Base-by-base conservation (phyloP, 176 grass and related monocot species). In the Stipa capillata region DNA sequence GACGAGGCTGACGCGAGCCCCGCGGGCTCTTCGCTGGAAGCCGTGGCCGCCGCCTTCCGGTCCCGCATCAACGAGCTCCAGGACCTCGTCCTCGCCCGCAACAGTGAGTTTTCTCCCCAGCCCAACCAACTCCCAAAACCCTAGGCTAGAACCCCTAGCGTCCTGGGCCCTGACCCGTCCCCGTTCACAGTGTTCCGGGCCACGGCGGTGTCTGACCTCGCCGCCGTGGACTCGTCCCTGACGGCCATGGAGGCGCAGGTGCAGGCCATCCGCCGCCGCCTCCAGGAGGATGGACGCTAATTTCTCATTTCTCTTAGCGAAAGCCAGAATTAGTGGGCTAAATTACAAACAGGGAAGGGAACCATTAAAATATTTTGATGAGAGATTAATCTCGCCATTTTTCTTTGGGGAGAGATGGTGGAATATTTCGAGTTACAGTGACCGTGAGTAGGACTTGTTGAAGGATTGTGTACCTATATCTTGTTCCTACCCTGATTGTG, bases 41-140 rank as follows among this genome's bases (percentile, higher is more conserved):
- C 79, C 40, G 77, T 92, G 43, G 79, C 87, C 44, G 55, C 87
- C 40, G 82, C 87, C 62, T 92, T 97, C 91, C 72, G 78, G 18
- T 83, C 85, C 42, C 87, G 83, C 48, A 85, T 97, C 59, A 56
- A 34, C 47, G 91, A 92, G 74, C 89, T 97, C 45, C 94, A 92
- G 76, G 87, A 92, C 20, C 89, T 97, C 42, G 89, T 92, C 67
- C 75, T 97, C 74, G 94, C 94, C 70, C 89, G 94, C 82, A 97
- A 90, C 87, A 97, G 94, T 97, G 87, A 69, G 45, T 8, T 50
- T 27, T 2, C 59, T 27, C 74, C 37, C 35, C 32, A 33, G 25
- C 51, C 20, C 18, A 53, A 16, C 79, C 62, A 67, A 8, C 29
- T 41, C 50, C 44, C 63, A 17, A 80, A 78, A 64, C 87, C 77